Evolutionary conservation across 2,329 filamentous ascomycete genomes (phyloP), one percentile per base, ranked within the genome.

Genomic region (Stachybotrys chartarum): DNA sequence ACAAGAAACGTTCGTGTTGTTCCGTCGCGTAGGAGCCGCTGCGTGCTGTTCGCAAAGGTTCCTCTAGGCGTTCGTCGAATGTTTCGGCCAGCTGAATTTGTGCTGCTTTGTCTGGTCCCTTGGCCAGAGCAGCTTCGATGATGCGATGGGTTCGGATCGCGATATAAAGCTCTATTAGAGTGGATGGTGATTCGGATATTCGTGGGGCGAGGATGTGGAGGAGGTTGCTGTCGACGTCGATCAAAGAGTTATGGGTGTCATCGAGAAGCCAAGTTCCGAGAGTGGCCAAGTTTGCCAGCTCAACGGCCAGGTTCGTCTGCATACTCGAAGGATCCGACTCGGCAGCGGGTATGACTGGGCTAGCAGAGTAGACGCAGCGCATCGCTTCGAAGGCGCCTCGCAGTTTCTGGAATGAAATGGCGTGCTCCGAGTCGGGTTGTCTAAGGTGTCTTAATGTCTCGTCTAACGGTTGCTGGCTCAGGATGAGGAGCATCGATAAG

Each of bases 31-130:
- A 66, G 24, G 63, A 58, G 16, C 64, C 64, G 3, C 64, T 65
- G 51, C 69, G 68, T 39, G 70, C 63, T 18, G 63, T 62, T 11
- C 66, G 72, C 50, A 80, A 61, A 49, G 72, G 70, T 11, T 75
- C 74, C 30, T 86, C 77, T 3, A 88, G 68, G 5, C 86, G 74
- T 8, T 78, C 72, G 7, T 79, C 75, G 42, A 90, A 76, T 3
- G 82, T 75, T 54, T 83, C 78, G 11, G 78, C 77, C 16, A 86
- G 66, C 17, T 78, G 71, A 16, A 83, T 79, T 14, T 82, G 81
- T 14, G 75, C 71, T 16, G 64, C 63, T 53, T 82, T 70, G 16
- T 76, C 78, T 54, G 78, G 80, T 1, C 76, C 72, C 51, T 79
- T 68, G 7, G 71, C 72, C 47, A 78, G 72, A 18, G 87, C 71